These are phyloP conservation scores for Hypocreales sp. DNA, from an alignment of 2,329 filamentous ascomycete genomes.

Conservation along the genomic window DNA sequence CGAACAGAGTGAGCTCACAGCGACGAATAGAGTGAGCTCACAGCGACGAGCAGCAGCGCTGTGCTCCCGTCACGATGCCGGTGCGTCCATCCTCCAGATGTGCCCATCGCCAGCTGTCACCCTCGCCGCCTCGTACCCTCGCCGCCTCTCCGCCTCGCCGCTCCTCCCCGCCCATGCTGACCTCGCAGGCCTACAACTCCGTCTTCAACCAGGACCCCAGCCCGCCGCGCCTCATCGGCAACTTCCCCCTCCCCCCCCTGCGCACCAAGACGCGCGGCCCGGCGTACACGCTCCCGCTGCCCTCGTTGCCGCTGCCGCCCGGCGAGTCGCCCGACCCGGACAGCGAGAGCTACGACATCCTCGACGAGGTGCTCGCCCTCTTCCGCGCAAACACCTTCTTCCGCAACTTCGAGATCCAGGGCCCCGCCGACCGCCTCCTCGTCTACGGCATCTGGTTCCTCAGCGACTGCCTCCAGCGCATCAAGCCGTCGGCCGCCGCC, in stretches of 20 bases:
- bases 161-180: too few species aligned
- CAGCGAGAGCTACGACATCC: constrained; percentile 85
- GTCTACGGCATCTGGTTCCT: constrained; percentile 96
- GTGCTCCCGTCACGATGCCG: too few species aligned
- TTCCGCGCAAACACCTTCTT: constrained; percentile 99
- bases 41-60: too few species aligned
- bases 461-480: constrained; percentile 78
- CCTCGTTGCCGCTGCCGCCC: constrained; percentile 38
- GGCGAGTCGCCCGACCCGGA: constrained; percentile 61
- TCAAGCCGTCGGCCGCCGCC: constrained; percentile 55
- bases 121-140: too few species aligned
- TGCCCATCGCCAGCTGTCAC: too few species aligned
- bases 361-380: constrained; percentile 82
- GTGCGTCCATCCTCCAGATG: too few species aligned
- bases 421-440: constrained; percentile 80
- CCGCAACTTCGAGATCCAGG: constrained; percentile 98
- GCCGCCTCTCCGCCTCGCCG: too few species aligned
- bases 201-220: constrained; percentile 81
- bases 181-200: constrained; percentile 94
- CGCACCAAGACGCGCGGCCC: constrained; percentile 93
- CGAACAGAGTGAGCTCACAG: too few species aligned
- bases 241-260: constrained; percentile 87
- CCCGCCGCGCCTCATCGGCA: constrained; percentile 50
- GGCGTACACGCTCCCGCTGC: constrained; percentile 64
- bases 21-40: too few species aligned